Percentiles rank a stretch among this genome's conserved stretches.
Evolutionary conservation across 2,329 filamentous ascomycete genomes (phyloP).

Genomic region (Pestalotiopsis sp.): DNA sequence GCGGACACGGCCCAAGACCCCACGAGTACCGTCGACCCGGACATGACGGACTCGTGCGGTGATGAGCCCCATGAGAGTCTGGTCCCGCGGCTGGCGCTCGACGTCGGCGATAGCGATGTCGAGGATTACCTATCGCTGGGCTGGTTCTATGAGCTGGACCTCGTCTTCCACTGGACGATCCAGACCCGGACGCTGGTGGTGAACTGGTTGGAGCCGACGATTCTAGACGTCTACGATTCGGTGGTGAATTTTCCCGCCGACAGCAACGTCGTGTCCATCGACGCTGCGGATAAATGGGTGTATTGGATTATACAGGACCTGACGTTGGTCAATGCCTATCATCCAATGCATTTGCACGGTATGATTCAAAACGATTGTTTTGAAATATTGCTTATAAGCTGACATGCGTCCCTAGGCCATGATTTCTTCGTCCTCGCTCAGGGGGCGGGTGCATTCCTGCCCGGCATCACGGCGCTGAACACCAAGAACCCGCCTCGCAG

Average conservation of each 20-base stretch:
- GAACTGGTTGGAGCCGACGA: slow-evolving; percentile 50
- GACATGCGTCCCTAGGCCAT: slow-evolving; percentile 36
- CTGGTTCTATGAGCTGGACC: slow-evolving; percentile 17
- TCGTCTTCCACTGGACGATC: slow-evolving; percentile 48
- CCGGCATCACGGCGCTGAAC: slow-evolving; percentile 30
- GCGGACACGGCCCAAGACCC: slow-evolving; percentile 20
- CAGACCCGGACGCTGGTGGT: slow-evolving; percentile 48
- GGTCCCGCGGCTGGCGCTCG: slow-evolving; percentile 33
- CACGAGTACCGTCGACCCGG: slow-evolving; percentile 20
- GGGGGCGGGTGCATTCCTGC: slow-evolving; percentile 29
- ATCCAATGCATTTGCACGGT: slow-evolving; percentile 22
- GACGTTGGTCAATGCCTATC: slow-evolving; percentile 13
- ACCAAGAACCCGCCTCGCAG: slow-evolving; percentile 17
- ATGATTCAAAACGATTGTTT: not conserved
- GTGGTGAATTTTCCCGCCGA: slow-evolving; percentile 27
- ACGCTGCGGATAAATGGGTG: slow-evolving; percentile 32
- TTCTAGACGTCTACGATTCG: slow-evolving; percentile 30
- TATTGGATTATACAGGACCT: slow-evolving; percentile 33
- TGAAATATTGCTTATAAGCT: not conserved
- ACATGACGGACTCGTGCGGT: slow-evolving; percentile 30
- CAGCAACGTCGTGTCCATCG: slow-evolving; percentile 30
- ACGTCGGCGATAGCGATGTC: slow-evolving; percentile 32
- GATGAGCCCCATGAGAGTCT: slow-evolving; percentile 38
- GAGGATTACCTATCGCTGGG: slow-evolving; percentile 22
- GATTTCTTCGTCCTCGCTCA: slow-evolving; percentile 43